Percentiles rank a stretch among this genome's conserved stretches.
Conservation (phyloP, 225 moss, liverwort and hornwort species). For the Straminergon stramineum region DNA sequence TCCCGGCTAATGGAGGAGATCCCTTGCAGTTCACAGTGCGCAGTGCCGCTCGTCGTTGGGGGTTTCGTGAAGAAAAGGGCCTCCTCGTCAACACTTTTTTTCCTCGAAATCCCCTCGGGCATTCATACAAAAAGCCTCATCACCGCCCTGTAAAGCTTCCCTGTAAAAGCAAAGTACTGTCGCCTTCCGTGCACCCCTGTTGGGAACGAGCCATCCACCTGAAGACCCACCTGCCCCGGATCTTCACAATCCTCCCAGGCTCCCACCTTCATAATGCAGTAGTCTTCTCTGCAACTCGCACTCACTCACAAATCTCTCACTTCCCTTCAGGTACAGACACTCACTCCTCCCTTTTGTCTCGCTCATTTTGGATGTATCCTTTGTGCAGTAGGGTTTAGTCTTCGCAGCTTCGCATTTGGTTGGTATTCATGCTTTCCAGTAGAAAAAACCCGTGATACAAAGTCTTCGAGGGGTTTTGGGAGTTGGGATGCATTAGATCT, state of each 20-base stretch:
- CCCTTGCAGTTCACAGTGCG: accelerated
- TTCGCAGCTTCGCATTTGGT: background rate
- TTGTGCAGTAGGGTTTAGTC: background rate
- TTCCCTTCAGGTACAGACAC: background rate
- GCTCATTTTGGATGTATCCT: background rate
- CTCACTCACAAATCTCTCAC: background rate
- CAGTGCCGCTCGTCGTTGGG: accelerated
- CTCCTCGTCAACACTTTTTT: background rate
- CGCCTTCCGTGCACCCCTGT: background rate
- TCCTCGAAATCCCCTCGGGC: background rate
- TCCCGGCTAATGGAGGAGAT: background rate
- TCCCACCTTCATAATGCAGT: background rate
- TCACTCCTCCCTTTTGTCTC: background rate
- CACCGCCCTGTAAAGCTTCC: background rate
- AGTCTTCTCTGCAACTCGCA: background rate
- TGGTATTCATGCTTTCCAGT: background rate
- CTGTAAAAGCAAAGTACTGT: background rate
- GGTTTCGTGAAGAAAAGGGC: accelerated
- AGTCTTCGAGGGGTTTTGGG: background rate
- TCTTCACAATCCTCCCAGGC: background rate
- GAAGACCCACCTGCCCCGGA: background rate
- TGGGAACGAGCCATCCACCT: background rate
- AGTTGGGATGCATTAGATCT: background rate
- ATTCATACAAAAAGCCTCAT: background rate
- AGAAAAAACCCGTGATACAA: background rate